Evolutionary conservation across 345 rosid species (phyloP), one percentile per base, ranked within the genome.

Genomic region (Microcos paniculata): DNA sequence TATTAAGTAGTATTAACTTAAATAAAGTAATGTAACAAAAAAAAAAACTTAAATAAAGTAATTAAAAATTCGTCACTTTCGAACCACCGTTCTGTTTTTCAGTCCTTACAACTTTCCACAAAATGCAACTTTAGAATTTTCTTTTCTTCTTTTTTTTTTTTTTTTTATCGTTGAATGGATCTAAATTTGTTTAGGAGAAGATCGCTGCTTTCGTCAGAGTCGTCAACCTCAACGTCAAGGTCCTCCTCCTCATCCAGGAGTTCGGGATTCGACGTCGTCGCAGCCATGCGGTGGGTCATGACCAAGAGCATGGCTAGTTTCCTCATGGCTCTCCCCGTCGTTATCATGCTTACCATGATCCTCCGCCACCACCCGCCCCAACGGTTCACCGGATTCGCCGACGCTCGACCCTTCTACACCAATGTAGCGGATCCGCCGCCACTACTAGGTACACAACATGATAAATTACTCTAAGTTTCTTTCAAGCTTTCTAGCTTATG

Each of bases 181-280:
- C 86, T 71, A 74, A 77, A 77, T 80, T 58, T 86, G 38, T 84
- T 82, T 33, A 81, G 90, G 78, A 82, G 91, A 77, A 84, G 91
- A 42, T 43, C 49, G 38, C 40, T 69, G 12, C 63, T 85, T 69
- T 63, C 77, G 16, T 61, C 81, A 16, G 77, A 71, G 45, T 81
- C 82, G 73, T 71, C 75, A 61, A 7, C 64, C 82, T 49, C 30
- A 58, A 33, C 87, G 82, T n/a, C 71, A 21, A 21, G 10, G 62
- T 43, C 78, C 6, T 57, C 62, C 19, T 70, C 15, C 42, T 69
- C 62, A 48, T 69, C 55, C 40, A 81, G 40, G 89, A 79, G 81
- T 76, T 72, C 66, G 55, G 64, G 88, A 45, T 83, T 80, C 72
- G 71, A 62, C n/a, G 48, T 35, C n/a, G 48, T 35, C 6, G 40